These are phyloP conservation scores for Dissoconium aciculare DNA, from an alignment of 2,329 filamentous ascomycete species.

Conservation along the genomic window DNA sequence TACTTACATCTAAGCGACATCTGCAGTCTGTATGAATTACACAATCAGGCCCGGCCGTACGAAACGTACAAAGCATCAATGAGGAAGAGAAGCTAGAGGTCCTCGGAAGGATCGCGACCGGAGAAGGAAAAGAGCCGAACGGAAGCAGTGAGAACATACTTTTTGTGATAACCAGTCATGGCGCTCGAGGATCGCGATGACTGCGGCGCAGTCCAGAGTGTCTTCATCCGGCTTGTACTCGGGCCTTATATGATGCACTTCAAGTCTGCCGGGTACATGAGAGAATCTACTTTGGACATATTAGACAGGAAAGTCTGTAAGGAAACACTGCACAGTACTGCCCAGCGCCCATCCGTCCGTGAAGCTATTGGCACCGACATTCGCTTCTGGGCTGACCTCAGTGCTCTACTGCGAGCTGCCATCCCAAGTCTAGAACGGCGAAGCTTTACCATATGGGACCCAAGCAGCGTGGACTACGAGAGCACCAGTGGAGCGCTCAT, in stretches of 20 bases:
- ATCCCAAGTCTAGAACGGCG: conserved; percentile 47
- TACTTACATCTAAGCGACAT: too few species aligned
- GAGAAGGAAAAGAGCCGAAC: too few species aligned
- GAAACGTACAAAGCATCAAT: too few species aligned
- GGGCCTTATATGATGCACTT: conserved; percentile 43
- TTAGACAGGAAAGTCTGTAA: conserved; percentile 41
- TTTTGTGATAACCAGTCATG: too few species aligned
- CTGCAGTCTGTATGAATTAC: too few species aligned
- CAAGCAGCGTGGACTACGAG: conserved; percentile 41
- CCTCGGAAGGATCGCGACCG: too few species aligned
- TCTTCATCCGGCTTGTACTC: conserved; percentile 32
- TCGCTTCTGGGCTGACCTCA: conserved; percentile 45
- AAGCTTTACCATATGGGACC: conserved; percentile 46
- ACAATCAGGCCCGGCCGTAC: too few species aligned
- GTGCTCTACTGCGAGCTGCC: conserved; percentile 42
- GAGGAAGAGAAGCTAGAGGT: too few species aligned
- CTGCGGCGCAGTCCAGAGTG: conserved; percentile 25
- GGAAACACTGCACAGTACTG: conserved; percentile 43
- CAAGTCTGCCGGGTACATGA: conserved; percentile 44
- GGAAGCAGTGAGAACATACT: too few species aligned
- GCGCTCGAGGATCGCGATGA: conserved; percentile 9
- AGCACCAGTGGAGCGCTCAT: conserved; percentile 46
- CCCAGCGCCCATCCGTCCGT: conserved; percentile 37
- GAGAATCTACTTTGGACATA: conserved; percentile 43
- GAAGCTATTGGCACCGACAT: conserved; percentile 42